Evolutionary conservation across 139 green algal species (phyloP).

Genomic region (Chlamydomonas incerta): DNA sequence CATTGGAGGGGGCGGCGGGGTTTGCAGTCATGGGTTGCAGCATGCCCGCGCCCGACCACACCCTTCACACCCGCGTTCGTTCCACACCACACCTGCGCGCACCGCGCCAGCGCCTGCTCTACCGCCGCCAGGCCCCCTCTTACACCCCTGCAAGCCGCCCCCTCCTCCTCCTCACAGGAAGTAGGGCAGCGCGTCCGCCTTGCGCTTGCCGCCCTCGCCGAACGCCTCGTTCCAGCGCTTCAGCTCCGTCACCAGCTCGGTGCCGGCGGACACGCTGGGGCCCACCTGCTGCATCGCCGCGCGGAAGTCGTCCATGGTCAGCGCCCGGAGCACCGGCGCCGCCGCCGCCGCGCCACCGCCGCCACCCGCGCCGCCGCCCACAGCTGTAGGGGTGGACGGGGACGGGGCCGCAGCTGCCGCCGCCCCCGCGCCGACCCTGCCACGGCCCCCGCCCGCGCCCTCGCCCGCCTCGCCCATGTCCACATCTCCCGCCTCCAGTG

Average conservation of each 20-base stretch:
- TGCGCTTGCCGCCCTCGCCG: constrained; percentile 74
- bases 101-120: too few species aligned
- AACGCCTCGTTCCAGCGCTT: constrained; percentile 79
- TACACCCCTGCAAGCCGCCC: too few species aligned
- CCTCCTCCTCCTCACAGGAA: constrained; percentile 51
- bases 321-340: constrained; percentile 47
- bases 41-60: too few species aligned
- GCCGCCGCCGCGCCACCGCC: background rate
- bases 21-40: too few species aligned
- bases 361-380: background rate
- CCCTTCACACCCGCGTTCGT: too few species aligned
- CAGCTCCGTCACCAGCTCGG: constrained; percentile 63
- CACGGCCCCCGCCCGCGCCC: background rate
- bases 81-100: too few species aligned
- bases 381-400: too few species aligned
- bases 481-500: background rate
- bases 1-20: too few species aligned
- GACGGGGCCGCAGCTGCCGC: background rate
- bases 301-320: constrained; percentile 74
- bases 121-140: too few species aligned
- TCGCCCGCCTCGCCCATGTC: background rate
- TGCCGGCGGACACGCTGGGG: constrained; percentile 56
- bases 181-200: constrained; percentile 57
- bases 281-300: constrained; percentile 70
- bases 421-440: background rate